Evolutionary conservation across 345 rosid species (phyloP).

Genomic region (Moricandia arvensis): DNA sequence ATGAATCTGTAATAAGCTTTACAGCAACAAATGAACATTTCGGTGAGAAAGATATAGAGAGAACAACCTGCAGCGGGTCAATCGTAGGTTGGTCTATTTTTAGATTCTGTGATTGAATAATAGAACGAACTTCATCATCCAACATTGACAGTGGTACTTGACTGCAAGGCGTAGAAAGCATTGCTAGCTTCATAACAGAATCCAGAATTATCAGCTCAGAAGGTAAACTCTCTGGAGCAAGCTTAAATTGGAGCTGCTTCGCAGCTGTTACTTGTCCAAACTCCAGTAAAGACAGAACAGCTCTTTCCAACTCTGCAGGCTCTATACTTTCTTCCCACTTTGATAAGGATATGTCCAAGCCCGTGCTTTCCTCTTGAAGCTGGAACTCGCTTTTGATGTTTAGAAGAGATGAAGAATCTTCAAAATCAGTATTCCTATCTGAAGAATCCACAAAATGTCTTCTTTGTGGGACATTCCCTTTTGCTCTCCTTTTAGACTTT

Average conservation of each 20-base stretch:
- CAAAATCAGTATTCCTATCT: conserved; percentile 58
- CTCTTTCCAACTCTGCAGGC: conserved; percentile 86
- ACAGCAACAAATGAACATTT: conserved; percentile 7
- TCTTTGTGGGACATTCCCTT: conserved; percentile 62
- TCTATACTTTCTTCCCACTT: conserved; percentile 95
- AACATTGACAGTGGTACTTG: conserved; percentile 47
- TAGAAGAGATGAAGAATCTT: conserved; percentile 51
- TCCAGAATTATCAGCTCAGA: conserved; percentile 71
- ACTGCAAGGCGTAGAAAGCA: conserved; percentile 59
- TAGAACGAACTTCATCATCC: conserved; percentile 65
- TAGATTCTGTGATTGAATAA: conserved; percentile 53
- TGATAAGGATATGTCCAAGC: conserved; percentile 69
- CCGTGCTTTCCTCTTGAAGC: conserved; percentile 63
- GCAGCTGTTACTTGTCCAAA: conserved; percentile 95
- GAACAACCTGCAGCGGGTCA: conserved; percentile 70
- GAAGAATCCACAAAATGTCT: conserved; percentile 52
- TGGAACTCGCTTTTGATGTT: conserved; percentile 56
- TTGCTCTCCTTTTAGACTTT: conserved; percentile 78
- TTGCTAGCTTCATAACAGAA: conserved; percentile 81
- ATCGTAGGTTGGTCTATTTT: conserved; percentile 41
- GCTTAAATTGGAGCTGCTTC: conserved; percentile 91
- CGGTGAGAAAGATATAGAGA: conserved; percentile 17
- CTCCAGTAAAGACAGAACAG: conserved; percentile 88
- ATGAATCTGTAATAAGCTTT: conserved; percentile 12
- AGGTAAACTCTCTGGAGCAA: conserved; percentile 71